These are phyloP conservation scores for Nemania sp. DNA, from an alignment of 2,329 filamentous ascomycete species.

Conservation along the genomic window DNA sequence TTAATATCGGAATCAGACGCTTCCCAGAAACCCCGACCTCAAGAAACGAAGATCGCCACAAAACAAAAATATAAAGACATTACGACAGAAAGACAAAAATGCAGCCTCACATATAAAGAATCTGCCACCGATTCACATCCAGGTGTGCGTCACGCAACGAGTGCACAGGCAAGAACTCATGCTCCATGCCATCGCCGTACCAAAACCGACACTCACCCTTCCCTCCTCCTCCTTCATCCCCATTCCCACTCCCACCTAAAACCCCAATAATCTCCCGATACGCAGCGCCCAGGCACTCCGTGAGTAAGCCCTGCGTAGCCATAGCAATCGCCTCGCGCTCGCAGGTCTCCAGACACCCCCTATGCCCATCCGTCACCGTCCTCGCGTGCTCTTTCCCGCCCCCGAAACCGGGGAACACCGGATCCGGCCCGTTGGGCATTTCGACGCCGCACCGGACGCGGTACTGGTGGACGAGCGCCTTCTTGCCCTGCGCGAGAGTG, in stretches of 20 bases:
- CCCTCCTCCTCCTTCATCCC: not conserved
- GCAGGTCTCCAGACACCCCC: slow-evolving; percentile 42
- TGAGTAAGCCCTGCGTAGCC: slow-evolving; percentile 30
- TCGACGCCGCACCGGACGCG: slow-evolving; percentile 42
- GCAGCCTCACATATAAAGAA: slow-evolving; percentile 36
- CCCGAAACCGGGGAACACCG: slow-evolving; percentile 12
- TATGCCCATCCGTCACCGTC: slow-evolving; percentile 22
- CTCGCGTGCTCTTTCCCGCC: slow-evolving; percentile 10
- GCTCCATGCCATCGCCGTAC: slow-evolving; percentile 21
- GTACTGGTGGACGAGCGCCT: slow-evolving; percentile 43
- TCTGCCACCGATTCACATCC: slow-evolving; percentile 23
- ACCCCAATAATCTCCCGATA: slow-evolving; percentile 17
- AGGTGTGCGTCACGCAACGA: slow-evolving; percentile 13
- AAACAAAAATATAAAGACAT: not conserved
- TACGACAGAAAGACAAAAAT: not conserved
- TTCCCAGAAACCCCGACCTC: not conserved
- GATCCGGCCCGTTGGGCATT: slow-evolving; percentile 24
- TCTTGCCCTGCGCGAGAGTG: not conserved
- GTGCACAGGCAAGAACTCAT: slow-evolving; percentile 43
- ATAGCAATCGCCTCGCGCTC: slow-evolving; percentile 39
- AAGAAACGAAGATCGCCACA: not conserved
- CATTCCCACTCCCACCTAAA: not conserved
- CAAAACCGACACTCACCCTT: slow-evolving; percentile 37
- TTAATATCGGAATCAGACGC: not conserved
- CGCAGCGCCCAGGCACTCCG: slow-evolving; percentile 45